These are phyloP conservation scores for Daphne laureola DNA, from an alignment of 441 rosid genomes.

Conservation along the genomic window DNA sequence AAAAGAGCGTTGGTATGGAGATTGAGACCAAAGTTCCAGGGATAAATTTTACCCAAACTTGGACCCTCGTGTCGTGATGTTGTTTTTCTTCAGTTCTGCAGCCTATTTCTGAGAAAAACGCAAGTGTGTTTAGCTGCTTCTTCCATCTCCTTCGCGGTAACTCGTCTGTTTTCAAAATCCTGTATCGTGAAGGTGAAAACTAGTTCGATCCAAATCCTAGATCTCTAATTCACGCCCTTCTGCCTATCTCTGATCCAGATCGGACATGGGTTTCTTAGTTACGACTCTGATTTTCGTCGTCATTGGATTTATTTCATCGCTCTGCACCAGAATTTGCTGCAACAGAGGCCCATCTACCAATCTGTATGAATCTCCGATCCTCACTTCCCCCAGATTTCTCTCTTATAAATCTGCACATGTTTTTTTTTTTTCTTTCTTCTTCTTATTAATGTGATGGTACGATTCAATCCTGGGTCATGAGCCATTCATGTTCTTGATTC, in stretches of 20 bases:
- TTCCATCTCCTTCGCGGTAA: no score
- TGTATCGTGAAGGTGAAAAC: conserved; percentile 4
- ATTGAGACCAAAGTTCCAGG: no score
- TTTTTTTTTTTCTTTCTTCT: background rate
- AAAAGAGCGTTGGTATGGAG: no score
- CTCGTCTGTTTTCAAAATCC: background rate
- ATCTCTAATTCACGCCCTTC: conserved; percentile 15
- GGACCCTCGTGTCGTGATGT: no score
- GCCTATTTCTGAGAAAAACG: no score
- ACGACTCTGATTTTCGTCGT: conserved; percentile 73
- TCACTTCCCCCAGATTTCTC: background rate
- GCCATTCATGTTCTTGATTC: no score
- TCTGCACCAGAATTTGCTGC: conserved; percentile 87
- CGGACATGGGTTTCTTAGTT: conserved; percentile 79
- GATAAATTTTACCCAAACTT: no score
- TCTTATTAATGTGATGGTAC: background rate
- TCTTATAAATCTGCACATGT: background rate
- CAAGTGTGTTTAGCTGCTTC: no score
- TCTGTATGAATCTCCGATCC: conserved; percentile 34
- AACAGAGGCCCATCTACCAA: conserved; percentile 82
- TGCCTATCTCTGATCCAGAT: conserved; percentile 15
- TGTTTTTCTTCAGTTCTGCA: no score
- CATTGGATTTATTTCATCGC: conserved; percentile 65
- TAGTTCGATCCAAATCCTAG: conserved; percentile 6
- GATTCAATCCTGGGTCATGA: background rate